Evolutionary conservation across 2,329 filamentous ascomycete species (phyloP), one percentile per base, ranked within the genome.

Genomic region (Leptosphaerulina australis): DNA sequence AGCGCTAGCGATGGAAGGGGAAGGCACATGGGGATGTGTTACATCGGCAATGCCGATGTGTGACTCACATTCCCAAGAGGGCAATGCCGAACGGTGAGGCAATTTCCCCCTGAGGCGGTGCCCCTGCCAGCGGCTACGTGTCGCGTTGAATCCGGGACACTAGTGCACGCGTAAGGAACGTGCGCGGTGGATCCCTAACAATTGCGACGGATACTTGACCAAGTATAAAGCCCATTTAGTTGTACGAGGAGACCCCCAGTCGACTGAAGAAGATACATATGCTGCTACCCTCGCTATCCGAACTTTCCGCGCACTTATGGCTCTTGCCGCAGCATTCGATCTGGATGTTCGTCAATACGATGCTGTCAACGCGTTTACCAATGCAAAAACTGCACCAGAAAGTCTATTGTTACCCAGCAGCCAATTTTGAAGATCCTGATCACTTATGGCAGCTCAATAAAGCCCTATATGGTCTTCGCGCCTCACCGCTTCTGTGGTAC

Each of bases 351-450:
- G 7, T 2, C 50, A 68, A 39, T 59, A 53, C 44, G 44, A 68
- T 44, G 52, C 31, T 3, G 26, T 58, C 1, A 64, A 57, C 17
- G 58, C 62, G 8, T 67, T 66, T 39, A n/a, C 55, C 10, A 65
- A 64, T 33, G 53, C 41, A 3, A 6, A n/a, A 14, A 24, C 20
- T 63, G 2, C 4, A 12, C 4, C 4, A 4, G 30, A 4, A 12
- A 15, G 12, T 34, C 37, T 57, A 35, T 34, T 58, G 12, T 34
- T 26, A 9, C 45, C 40, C 9, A 29, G 44, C 25, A 4, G 25
- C 10, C 4, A 12, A 12, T 12, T 28, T 28, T 12, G 10, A 4
- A 6, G 25, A 28, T 12, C 8, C 20, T 41, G 30, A 54, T 59
- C 36, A 60, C 20, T 39, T 51, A 20, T 34, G 17, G 18, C 20